Percentiles rank a stretch among this genome's conserved stretches.
Evolutionary conservation across 176 grass and related monocot species (phyloP).

Genomic region (Chloris gayana): DNA sequence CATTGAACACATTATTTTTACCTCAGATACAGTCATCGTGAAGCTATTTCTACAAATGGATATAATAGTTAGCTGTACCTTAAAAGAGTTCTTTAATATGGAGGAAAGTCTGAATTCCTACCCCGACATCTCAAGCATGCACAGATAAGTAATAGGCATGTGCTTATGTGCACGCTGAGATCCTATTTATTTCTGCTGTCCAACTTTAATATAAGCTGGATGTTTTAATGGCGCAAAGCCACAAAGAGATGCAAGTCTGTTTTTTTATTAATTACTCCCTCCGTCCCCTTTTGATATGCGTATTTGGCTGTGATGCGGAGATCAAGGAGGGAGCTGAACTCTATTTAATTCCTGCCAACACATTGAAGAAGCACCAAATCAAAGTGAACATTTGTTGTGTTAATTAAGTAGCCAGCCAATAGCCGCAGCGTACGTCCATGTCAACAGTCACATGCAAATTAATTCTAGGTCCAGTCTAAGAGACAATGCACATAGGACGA

Average conservation of each 20-base stretch:
- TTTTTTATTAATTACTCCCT: not conserved
- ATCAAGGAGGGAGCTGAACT: no score
- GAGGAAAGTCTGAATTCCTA: not conserved
- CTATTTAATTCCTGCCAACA: no score
- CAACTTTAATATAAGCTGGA: not conserved
- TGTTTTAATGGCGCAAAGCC: not conserved
- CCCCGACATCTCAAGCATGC: not conserved
- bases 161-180: not conserved
- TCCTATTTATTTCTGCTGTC: not conserved
- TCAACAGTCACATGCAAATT: no score
- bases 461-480: no score
- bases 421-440: no score
- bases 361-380: no score
- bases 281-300: no score
- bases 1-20: not conserved
- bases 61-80: not conserved
- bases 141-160: not conserved
- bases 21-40: not conserved
- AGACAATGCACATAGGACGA: no score
- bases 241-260: not conserved
- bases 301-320: no score
- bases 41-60: constrained; percentile 6
- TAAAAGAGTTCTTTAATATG: not conserved
- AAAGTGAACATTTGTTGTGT: no score
- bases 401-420: no score